phyloP scores from a whole-genome alignment of 2,329 filamentous ascomycete species.

The Aspergillus clavatus region DNA sequence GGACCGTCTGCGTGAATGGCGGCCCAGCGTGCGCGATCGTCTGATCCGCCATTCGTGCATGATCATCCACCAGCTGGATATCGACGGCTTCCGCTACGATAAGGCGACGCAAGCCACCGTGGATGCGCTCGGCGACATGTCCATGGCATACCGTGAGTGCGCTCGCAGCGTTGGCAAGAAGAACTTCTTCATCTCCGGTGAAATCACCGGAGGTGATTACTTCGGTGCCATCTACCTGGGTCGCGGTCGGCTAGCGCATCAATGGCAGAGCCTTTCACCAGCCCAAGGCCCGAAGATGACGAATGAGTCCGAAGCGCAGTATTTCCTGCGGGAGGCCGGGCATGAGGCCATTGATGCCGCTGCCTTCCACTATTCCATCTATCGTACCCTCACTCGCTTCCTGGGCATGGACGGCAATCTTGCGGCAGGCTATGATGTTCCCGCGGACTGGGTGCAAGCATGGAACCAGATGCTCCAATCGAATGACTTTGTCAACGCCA shows the following conservation, averaged over 20 bases:
- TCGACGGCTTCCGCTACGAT: slow-evolving; percentile 62
- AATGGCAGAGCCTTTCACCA: slow-evolving; percentile 45
- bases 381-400: slow-evolving; percentile 55
- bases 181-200: slow-evolving; percentile 60
- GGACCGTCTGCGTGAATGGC: slow-evolving; percentile 61
- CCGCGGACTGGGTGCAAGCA: slow-evolving; percentile 49
- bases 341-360: slow-evolving; percentile 53
- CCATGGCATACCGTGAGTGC: slow-evolving; percentile 53
- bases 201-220: slow-evolving; percentile 58
- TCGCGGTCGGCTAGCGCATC: slow-evolving; percentile 53
- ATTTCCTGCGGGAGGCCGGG: slow-evolving; percentile 50
- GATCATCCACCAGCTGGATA: slow-evolving; percentile 54
- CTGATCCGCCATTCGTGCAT: slow-evolving; percentile 60
- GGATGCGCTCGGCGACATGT: slow-evolving; percentile 56
- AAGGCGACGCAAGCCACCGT: slow-evolving; percentile 60
- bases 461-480: slow-evolving; percentile 54
- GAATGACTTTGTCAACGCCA: slow-evolving; percentile 56
- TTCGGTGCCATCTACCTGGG: slow-evolving; percentile 59
- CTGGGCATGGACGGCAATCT: slow-evolving; percentile 55
- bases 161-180: slow-evolving; percentile 51
- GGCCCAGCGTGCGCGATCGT: slow-evolving; percentile 51
- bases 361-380: slow-evolving; percentile 59
- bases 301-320: slow-evolving; percentile 37
- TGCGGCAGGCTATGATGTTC: slow-evolving; percentile 48
- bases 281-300: slow-evolving; percentile 45